These are phyloP conservation scores for Ophiosphaerella korrae DNA, from an alignment of 2,329 filamentous ascomycete species.

Conservation along the genomic window DNA sequence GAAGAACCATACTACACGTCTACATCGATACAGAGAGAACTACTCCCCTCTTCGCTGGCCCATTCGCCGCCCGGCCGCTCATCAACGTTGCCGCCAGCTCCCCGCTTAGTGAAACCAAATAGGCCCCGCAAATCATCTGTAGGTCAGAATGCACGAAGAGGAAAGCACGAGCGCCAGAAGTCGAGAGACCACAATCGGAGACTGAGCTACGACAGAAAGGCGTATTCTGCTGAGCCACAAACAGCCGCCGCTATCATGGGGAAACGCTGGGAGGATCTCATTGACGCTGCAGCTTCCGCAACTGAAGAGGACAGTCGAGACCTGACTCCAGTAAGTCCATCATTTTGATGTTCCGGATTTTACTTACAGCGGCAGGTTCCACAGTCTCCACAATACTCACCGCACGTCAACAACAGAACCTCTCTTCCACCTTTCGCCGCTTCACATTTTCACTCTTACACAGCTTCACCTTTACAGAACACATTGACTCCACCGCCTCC, in stretches of 20 bases:
- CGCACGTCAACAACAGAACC: conserved; percentile 59
- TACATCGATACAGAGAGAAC: conserved; percentile 69
- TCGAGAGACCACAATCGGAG: conserved; percentile 77
- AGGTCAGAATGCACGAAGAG: conserved; percentile 74
- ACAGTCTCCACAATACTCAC: conserved; percentile 57
- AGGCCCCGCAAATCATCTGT: conserved; percentile 86
- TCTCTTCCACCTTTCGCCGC: conserved; percentile 65
- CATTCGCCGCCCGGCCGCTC: conserved; percentile 86
- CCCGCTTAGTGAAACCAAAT: conserved; percentile 71
- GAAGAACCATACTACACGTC: conserved; percentile 51
- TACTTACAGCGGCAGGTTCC: conserved; percentile 48
- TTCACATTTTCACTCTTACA: conserved; percentile 68
- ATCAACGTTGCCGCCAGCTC: conserved; percentile 83
- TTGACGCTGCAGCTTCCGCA: conserved; percentile 90
- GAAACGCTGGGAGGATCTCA: conserved; percentile 94
- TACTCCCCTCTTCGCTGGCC: conserved; percentile 80
- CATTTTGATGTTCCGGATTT: conserved; percentile 1
- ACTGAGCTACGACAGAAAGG: conserved; percentile 77
- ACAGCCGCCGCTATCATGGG: conserved; percentile 73
- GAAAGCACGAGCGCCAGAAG: conserved; percentile 79
- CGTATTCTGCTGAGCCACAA: conserved; percentile 82
- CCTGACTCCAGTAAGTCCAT: conserved; percentile 76
- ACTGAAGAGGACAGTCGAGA: conserved; percentile 90
- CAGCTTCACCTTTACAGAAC: conserved; percentile 88
- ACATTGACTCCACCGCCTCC: conserved; percentile 78